These are phyloP conservation scores for Macrophomina tecta DNA, from an alignment of 2,329 filamentous ascomycete species.

Conservation along the genomic window DNA sequence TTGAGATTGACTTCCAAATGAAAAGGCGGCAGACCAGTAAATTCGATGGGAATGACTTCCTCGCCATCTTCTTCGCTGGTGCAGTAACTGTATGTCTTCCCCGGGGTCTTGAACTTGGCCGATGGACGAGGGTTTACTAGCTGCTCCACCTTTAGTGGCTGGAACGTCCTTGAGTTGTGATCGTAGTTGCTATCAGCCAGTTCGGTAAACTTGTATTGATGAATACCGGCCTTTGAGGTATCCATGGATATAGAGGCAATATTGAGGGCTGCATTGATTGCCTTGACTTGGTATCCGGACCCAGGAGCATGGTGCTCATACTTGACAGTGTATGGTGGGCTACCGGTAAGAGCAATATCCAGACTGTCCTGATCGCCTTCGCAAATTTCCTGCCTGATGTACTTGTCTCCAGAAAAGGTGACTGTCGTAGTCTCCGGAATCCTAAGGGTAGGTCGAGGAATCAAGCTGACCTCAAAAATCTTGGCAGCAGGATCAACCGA, in stretches of 20 bases:
- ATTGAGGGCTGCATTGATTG: slow-evolving; percentile 77
- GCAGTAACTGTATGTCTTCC: slow-evolving; percentile 95
- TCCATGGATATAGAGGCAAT: slow-evolving; percentile 84
- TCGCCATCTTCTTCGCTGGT: slow-evolving; percentile 81
- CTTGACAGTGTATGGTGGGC: slow-evolving; percentile 80
- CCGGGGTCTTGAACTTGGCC: slow-evolving; percentile 81
- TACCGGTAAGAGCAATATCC: slow-evolving; percentile 79
- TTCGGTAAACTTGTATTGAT: slow-evolving; percentile 84
- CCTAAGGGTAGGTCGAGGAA: slow-evolving; percentile 75
- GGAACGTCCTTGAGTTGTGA: slow-evolving; percentile 69
- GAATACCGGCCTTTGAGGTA: slow-evolving; percentile 79
- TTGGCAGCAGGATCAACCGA: slow-evolving; percentile 75
- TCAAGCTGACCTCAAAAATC: slow-evolving; percentile 82
- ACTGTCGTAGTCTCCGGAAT: slow-evolving; percentile 69
- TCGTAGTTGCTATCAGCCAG: slow-evolving; percentile 88
- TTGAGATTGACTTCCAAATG: slow-evolving; percentile 91
- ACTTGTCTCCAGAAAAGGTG: slow-evolving; percentile 58
- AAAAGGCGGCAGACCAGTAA: slow-evolving; percentile 87
- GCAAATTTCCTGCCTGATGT: slow-evolving; percentile 82
- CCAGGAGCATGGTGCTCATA: slow-evolving; percentile 78
- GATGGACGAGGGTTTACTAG: slow-evolving; percentile 83
- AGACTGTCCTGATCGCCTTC: slow-evolving; percentile 93
- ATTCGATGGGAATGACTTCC: slow-evolving; percentile 84
- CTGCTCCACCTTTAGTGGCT: slow-evolving; percentile 75
- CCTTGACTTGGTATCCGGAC: slow-evolving; percentile 70